These are phyloP conservation scores for Nakaseomyces nivariensis DNA, from an alignment of 1,139 yeast species.

Conservation along the genomic window DNA sequence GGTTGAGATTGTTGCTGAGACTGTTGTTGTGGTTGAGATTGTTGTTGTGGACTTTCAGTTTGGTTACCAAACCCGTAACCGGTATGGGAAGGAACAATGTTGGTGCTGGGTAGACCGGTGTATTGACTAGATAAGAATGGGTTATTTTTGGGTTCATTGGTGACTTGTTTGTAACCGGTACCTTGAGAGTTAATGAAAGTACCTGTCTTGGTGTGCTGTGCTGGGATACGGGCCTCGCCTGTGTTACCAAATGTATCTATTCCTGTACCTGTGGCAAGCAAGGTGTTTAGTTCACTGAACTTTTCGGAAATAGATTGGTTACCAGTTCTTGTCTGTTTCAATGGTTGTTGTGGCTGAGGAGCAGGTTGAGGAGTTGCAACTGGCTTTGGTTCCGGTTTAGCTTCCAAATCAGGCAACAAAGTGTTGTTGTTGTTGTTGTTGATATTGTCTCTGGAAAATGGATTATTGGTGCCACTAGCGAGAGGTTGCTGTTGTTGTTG, in stretches of 20 bases:
- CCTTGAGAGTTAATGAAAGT: constrained; percentile 77
- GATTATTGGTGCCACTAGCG: constrained; percentile 72
- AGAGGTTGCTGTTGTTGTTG: constrained; percentile 37
- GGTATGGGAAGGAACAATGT: constrained; percentile 59
- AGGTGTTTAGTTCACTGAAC: constrained; percentile 61
- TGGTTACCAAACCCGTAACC: constrained; percentile 89
- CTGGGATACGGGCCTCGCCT: constrained; percentile 80
- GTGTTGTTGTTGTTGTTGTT: not conserved
- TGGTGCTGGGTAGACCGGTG: constrained; percentile 57
- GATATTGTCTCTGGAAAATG: constrained; percentile 50
- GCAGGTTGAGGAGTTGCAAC: constrained; percentile 25
- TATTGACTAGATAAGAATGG: constrained; percentile 70
- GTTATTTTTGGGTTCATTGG: constrained; percentile 37
- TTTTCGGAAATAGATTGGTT: constrained; percentile 39
- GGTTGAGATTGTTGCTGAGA: constrained; percentile 4
- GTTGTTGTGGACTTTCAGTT: constrained; percentile 26
- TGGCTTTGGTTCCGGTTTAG: constrained; percentile 16
- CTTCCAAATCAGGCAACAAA: constrained; percentile 18
- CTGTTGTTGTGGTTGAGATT: constrained; percentile 7
- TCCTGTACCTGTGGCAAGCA: constrained; percentile 84
- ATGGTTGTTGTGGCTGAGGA: constrained; percentile 30
- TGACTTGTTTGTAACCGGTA: constrained; percentile 57
- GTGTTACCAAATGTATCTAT: constrained; percentile 91
- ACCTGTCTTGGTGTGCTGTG: constrained; percentile 76
- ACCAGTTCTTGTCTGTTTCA: constrained; percentile 36